phyloP scores from a whole-genome alignment of 768 basidiomycete species.

The Amylocystis lapponica region DNA sequence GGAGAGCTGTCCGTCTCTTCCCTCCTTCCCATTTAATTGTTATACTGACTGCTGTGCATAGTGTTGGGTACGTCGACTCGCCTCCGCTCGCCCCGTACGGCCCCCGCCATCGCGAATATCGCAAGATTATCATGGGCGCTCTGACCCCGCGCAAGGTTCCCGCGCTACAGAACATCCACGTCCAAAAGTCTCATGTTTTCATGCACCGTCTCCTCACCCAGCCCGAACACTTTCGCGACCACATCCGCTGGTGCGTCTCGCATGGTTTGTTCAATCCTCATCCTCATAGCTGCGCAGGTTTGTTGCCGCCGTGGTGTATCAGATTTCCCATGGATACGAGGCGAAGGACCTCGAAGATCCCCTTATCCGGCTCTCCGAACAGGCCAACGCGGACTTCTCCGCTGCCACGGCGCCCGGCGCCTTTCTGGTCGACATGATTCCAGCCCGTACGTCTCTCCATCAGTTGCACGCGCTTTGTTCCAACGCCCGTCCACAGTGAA shows the following conservation, averaged over 20 bases:
- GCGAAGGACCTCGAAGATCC: slow-evolving; percentile 18
- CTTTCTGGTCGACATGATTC: slow-evolving; percentile 29
- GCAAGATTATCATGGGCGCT: slow-evolving; percentile 10
- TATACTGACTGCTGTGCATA: not conserved
- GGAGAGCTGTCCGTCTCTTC: slow-evolving; percentile 55
- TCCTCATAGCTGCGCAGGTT: slow-evolving; percentile 9
- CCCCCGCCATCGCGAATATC: slow-evolving; percentile 10
- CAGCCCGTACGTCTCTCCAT: slow-evolving; percentile 15
- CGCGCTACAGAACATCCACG: not conserved
- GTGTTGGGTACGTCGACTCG: slow-evolving; percentile 9
- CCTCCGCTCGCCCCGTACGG: slow-evolving; percentile 13
- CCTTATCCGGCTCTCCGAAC: slow-evolving; percentile 19
- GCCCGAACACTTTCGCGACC: slow-evolving; percentile 6
- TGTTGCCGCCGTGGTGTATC: slow-evolving; percentile 21
- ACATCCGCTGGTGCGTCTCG: slow-evolving; percentile 11
- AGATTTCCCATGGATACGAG: slow-evolving; percentile 24
- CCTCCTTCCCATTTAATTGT: not conserved
- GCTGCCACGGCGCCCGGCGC: slow-evolving; percentile 25
- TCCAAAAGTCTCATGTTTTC: not conserved
- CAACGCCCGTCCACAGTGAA: slow-evolving; percentile 5
- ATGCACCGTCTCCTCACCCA: slow-evolving; percentile 5
- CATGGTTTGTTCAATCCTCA: not conserved
- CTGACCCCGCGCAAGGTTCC: not conserved
- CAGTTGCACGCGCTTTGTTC: too few species aligned
- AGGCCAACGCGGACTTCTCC: slow-evolving; percentile 18